phyloP scores from a whole-genome alignment of 2,329 filamentous ascomycete species.

The Intubia oerlemansii region DNA sequence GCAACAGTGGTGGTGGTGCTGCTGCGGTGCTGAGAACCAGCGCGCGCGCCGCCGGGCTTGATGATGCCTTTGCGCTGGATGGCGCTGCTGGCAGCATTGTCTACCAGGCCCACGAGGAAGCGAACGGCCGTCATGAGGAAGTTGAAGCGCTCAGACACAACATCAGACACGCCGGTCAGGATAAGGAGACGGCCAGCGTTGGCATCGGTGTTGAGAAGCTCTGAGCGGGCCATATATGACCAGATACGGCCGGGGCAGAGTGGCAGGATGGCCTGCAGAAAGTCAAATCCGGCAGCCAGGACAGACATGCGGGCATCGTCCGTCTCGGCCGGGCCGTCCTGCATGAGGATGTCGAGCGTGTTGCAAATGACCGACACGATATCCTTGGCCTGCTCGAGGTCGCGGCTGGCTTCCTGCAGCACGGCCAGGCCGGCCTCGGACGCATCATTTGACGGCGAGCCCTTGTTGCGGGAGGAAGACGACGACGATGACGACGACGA shows the following conservation, averaged over 20 bases:
- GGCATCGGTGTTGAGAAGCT: constrained; percentile 55
- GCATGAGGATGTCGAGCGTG: constrained; percentile 53
- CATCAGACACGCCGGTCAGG: constrained; percentile 65
- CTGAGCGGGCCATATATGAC: constrained; percentile 70
- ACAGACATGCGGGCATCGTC: constrained; percentile 46
- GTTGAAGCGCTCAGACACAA: constrained; percentile 53
- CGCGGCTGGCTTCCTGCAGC: constrained; percentile 36
- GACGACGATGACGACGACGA: no score
- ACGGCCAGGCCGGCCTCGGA: constrained; percentile 23
- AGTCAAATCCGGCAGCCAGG: constrained; percentile 51
- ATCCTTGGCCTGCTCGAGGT: constrained; percentile 38
- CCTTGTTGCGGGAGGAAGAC: no score
- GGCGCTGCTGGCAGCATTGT: constrained; percentile 50
- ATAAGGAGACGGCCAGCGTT: constrained; percentile 56
- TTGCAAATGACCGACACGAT: constrained; percentile 67
- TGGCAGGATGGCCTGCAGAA: constrained; percentile 50
- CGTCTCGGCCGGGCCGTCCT: constrained; percentile 32
- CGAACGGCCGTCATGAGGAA: constrained; percentile 55
- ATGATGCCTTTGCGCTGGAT: constrained; percentile 39
- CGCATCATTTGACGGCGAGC: no score
- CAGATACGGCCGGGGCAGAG: constrained; percentile 71
- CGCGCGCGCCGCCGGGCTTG: constrained; percentile 22
- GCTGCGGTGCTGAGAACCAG: no score
- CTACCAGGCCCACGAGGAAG: constrained; percentile 54
- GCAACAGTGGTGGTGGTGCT: no score